Percentiles rank a stretch among this genome's conserved stretches.
These are phyloP conservation scores for Kodamaea sagamina DNA, from an alignment of 805 yeast genomes.

Conservation along the genomic window DNA sequence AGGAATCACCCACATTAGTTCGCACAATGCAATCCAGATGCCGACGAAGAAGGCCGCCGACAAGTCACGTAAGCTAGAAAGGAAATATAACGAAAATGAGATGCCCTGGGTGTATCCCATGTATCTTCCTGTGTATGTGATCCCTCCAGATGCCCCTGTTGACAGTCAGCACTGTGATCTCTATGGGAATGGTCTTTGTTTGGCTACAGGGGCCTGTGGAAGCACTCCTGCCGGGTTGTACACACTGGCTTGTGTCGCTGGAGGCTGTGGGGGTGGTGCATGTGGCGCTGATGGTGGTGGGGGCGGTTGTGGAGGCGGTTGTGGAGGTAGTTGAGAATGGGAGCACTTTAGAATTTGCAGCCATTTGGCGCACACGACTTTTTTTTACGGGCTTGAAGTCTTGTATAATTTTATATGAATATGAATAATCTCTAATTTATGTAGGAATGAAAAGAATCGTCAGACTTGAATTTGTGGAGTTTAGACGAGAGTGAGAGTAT, in stretches of 20 bases:
- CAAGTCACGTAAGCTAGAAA: neutral
- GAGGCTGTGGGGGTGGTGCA: conserved; percentile 6
- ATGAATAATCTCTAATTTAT: too few relatives aligned
- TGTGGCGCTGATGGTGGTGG: conserved; percentile 1
- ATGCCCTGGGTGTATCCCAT: conserved; percentile 3
- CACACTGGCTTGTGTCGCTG: neutral
- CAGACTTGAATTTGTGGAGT: too few relatives aligned
- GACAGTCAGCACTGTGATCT: neutral
- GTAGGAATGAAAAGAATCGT: too few relatives aligned
- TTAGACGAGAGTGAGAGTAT: too few relatives aligned
- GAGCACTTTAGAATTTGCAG: neutral
- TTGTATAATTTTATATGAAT: too few relatives aligned
- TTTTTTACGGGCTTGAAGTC: too few relatives aligned
- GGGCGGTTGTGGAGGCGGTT: conserved; percentile 2
- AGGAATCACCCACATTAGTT: conserved; percentile 7
- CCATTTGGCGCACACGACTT: neutral
- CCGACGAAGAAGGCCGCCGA: neutral
- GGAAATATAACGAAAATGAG: neutral
- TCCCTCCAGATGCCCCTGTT: conserved; percentile 3
- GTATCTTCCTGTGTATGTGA: neutral
- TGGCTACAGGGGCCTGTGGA: neutral
- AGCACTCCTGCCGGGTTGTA: neutral
- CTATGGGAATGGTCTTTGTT: neutral
- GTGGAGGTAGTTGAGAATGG: conserved; percentile 4
- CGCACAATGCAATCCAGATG: conserved; percentile 8